phyloP scores from a whole-genome alignment of 352 stramenopile species.

The Albugo candida region DNA sequence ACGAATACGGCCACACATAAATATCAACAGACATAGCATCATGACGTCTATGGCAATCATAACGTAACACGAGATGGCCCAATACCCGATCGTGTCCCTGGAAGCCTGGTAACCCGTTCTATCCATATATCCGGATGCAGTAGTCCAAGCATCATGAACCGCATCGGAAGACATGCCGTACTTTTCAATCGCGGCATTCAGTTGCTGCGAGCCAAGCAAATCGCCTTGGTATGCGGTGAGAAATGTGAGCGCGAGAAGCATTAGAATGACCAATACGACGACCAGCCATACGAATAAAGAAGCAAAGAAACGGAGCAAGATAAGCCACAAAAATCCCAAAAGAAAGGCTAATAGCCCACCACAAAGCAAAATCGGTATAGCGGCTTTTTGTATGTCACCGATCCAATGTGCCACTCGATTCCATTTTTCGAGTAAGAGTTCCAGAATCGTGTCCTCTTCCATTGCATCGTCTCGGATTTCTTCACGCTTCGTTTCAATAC shows the following conservation, averaged over 20 bases:
- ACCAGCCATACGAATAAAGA: conserved; percentile 66
- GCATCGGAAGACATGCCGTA: conserved; percentile 24
- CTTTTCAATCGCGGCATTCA: conserved; percentile 24
- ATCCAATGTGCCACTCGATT: conserved; percentile 54
- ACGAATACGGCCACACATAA: conserved; percentile 64
- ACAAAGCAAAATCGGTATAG: conserved; percentile 55
- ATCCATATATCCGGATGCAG: conserved; percentile 37
- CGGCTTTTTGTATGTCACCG: conserved; percentile 57
- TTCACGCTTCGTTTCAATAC: conserved; percentile 21
- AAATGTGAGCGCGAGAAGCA: conserved; percentile 48
- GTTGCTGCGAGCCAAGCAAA: conserved; percentile 25
- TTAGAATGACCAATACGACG: conserved; percentile 35
- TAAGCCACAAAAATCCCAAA: conserved; percentile 51
- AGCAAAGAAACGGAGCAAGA: conserved; percentile 54
- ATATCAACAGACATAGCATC: conserved; percentile 47
- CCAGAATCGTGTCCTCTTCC: conserved; percentile 25
- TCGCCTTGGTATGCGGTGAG: conserved; percentile 60
- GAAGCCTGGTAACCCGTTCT: conserved; percentile 20
- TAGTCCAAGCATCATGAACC: conserved; percentile 7
- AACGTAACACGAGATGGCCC: conserved; percentile 55
- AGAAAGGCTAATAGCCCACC: conserved; percentile 41
- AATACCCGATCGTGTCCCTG: conserved; percentile 40
- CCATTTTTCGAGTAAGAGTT: conserved; percentile 41
- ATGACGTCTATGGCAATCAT: conserved; percentile 40
- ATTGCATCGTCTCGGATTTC: conserved; percentile 23